These are phyloP conservation scores for Fusarium protoensiforme DNA, from an alignment of 2,329 filamentous ascomycete species.

Conservation along the genomic window DNA sequence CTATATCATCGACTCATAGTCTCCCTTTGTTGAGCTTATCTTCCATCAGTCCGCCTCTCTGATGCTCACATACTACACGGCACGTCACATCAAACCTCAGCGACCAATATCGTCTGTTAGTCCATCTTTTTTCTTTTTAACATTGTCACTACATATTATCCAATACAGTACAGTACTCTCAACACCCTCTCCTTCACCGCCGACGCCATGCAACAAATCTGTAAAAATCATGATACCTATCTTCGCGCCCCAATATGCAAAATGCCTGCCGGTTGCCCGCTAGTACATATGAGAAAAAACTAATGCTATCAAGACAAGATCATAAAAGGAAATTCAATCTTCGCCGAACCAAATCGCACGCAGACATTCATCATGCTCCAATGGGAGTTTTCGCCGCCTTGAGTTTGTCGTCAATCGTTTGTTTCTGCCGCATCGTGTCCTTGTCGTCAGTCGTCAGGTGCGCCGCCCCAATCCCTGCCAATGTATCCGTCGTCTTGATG, in stretches of 20 bases:
- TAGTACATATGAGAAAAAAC: slow-evolving; percentile 27
- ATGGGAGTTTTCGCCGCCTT: slow-evolving; percentile 9
- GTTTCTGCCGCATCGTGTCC: slow-evolving; percentile 27
- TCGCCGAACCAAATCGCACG: slow-evolving; percentile 21
- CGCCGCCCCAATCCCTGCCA: slow-evolving; percentile 15
- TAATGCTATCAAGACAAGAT: slow-evolving; percentile 7
- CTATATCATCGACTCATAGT: not conserved
- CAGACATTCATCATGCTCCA: slow-evolving; percentile 30
- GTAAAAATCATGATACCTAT: slow-evolving; percentile 17
- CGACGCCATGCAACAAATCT: not conserved
- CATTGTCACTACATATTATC: not conserved
- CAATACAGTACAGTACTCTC: not conserved
- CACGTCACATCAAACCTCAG: not conserved
- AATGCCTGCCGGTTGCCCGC: slow-evolving; percentile 31
- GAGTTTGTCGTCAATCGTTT: slow-evolving; percentile 35
- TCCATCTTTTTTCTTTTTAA: not conserved
- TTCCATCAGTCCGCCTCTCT: not conserved
- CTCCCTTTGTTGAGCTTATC: not conserved
- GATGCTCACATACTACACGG: not conserved
- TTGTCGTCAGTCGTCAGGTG: slow-evolving; percentile 30
- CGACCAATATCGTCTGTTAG: not conserved
- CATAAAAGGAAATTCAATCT: slow-evolving; percentile 23
- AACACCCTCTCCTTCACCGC: not conserved
- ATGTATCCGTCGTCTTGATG: slow-evolving; percentile 1
- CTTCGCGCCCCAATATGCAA: slow-evolving; percentile 30